Percentiles rank a stretch among this genome's conserved stretches.
phyloP scores from a whole-genome alignment of 441 rosid genomes.

The Jatropha multifida region DNA sequence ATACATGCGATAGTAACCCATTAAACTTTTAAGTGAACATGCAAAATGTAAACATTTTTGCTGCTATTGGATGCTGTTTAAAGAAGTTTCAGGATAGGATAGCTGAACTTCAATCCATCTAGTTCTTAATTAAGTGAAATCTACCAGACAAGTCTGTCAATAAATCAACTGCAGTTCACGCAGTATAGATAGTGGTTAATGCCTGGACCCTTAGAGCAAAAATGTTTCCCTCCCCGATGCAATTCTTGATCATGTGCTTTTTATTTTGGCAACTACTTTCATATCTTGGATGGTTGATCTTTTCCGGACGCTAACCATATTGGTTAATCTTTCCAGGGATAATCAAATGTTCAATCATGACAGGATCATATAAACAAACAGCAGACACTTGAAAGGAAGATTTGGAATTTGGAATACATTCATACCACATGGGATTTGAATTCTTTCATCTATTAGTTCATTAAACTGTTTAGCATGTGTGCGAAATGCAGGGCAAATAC shows the following conservation, averaged over 20 bases:
- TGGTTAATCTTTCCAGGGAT: background rate
- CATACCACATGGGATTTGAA: background rate
- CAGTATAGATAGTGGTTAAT: no score
- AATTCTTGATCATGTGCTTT: background rate
- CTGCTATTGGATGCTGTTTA: background rate
- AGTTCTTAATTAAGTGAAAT: background rate
- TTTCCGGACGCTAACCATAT: background rate
- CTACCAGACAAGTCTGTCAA: background rate
- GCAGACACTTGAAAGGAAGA: background rate
- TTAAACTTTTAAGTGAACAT: background rate
- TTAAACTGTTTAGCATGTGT: background rate
- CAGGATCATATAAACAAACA: background rate
- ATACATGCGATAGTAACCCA: background rate
- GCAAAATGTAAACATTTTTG: background rate
- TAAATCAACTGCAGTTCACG: no score
- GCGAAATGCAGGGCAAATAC: background rate
- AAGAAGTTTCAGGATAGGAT: background rate
- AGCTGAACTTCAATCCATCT: background rate
- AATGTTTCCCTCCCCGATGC: background rate
- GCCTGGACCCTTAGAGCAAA: no score
- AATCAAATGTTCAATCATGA: background rate
- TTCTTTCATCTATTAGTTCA: background rate
- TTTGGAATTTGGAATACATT: background rate
- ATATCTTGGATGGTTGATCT: background rate
- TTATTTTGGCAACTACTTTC: background rate